phyloP scores from a whole-genome alignment of 257 asterid species.

The Solanum tarijense region DNA sequence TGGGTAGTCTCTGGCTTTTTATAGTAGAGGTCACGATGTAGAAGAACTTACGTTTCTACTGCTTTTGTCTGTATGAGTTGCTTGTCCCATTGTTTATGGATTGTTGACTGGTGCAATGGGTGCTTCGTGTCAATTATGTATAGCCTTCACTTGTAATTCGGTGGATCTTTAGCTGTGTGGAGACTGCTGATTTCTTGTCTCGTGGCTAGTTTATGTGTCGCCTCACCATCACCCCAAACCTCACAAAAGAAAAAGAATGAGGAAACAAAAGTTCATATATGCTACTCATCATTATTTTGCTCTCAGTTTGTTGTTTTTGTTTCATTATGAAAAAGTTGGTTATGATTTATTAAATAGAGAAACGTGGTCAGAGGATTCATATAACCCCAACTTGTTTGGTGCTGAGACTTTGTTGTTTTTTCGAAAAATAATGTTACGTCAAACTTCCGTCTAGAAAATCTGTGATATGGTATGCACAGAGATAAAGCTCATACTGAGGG shows the following conservation, averaged over 20 bases:
- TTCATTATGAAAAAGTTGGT: background rate
- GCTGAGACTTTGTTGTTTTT: background rate
- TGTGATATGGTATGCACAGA: background rate
- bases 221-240: background rate
- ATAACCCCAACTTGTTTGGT: background rate
- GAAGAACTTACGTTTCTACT: background rate
- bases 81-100: background rate
- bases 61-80: background rate
- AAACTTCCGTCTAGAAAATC: background rate
- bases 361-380: background rate
- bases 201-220: background rate
- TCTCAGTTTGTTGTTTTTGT: background rate
- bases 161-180: background rate
- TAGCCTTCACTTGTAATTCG: background rate
- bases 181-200: background rate
- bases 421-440: background rate
- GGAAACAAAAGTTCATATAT: background rate
- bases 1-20: background rate
- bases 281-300: background rate
- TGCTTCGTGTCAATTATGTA: background rate
- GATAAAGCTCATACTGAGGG: background rate
- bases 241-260: background rate
- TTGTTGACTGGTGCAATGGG: background rate
- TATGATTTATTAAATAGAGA: background rate
- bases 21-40: background rate